These are phyloP conservation scores for Cicer judaicum DNA, from an alignment of 306 rosid genomes.

Conservation along the genomic window DNA sequence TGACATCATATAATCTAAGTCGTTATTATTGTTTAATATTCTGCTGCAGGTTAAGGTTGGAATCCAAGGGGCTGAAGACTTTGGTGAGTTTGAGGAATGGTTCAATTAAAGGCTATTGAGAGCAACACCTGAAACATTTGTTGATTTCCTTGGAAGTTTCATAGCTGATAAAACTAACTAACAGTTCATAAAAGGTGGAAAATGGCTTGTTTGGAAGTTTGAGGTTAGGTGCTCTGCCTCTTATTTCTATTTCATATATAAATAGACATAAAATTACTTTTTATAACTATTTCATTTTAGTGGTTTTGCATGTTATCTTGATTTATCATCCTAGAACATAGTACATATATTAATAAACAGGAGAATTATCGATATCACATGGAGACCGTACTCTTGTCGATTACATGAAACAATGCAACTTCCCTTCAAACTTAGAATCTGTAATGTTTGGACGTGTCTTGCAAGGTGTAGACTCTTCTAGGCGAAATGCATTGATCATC, in stretches of 20 bases:
- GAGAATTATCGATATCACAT: too few relatives aligned
- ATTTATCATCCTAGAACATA: slow-evolving; percentile 9
- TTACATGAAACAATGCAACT: too few relatives aligned
- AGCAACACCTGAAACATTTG: slow-evolving; percentile 98
- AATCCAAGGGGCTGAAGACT: slow-evolving; percentile 76
- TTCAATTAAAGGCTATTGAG: slow-evolving; percentile 91
- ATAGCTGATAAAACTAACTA: slow-evolving; percentile 69
- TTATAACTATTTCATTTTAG: slow-evolving; percentile 3
- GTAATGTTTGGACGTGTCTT: too few relatives aligned
- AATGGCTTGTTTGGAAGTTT: slow-evolving; percentile 99
- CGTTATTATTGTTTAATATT: too few relatives aligned
- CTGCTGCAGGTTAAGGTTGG: slow-evolving; percentile 72
- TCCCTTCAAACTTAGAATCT: too few relatives aligned
- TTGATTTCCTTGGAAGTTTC: slow-evolving; percentile 91
- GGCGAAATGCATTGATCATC: too few relatives aligned
- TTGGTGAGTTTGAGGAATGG: slow-evolving; percentile 90
- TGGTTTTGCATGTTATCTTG: slow-evolving; percentile 34
- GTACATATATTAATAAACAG: too few relatives aligned
- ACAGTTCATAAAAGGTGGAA: slow-evolving; percentile 80
- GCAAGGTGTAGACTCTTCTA: too few relatives aligned
- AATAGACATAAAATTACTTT: not conserved
- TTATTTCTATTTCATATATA: slow-evolving; percentile 22
- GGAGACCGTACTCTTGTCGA: too few relatives aligned
- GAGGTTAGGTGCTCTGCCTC: slow-evolving; percentile 83
- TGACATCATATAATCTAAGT: too few relatives aligned